Base-by-base conservation (phyloP, 2,329 filamentous ascomycete species). In the Sordariomycetes sp. region DNA sequence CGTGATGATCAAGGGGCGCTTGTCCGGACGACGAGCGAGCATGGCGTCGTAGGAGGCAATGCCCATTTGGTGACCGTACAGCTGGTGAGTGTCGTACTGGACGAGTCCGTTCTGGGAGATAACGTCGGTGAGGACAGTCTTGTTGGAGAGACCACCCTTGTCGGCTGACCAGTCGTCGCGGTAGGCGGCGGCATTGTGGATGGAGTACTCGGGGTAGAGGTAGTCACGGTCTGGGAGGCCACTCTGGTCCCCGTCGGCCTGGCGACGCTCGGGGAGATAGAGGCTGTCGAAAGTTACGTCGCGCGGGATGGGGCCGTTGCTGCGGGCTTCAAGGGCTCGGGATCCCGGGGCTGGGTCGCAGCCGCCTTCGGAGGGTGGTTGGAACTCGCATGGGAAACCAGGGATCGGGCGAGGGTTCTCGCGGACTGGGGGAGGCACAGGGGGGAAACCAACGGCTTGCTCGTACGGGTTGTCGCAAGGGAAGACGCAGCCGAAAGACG, bases 81-180 rank as follows among this genome's bases (percentile, higher is more conserved):
- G 59, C 48, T 85, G 92, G 64, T 94, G 86, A 18, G 85, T 75
- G 50, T 93, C 85, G 49, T 94, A 94, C 50, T 93, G 82, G 26
- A 74, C 54, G 2, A 75, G 65, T 4, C 83, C 84, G 44, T 85
- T 82, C 30, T 72, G 64, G 48, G 92, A 83, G 3, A 81, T 86
- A 0, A 85, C 80, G 46, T 92, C 86, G 0, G 84, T 83, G 39
- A 75, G 78, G 18, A 88, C 68, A 2, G 84, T 82, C 46, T 85
- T 76, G 42, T 53, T 54, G 26, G 54, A 57, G 29, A 57, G 40
- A 3, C 79, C 76, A 12, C 75, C 79, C 16, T 90, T 66, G 46
- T 85, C 82, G 20, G 50, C 44, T 36, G 55, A 53, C 49, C 50
- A 55, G 16, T 42, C 42, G 32, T 46, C 44, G 8, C 25, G 23